These are phyloP conservation scores for Williopsis jadinii DNA, from an alignment of 1,139 yeast species.

Conservation along the genomic window DNA sequence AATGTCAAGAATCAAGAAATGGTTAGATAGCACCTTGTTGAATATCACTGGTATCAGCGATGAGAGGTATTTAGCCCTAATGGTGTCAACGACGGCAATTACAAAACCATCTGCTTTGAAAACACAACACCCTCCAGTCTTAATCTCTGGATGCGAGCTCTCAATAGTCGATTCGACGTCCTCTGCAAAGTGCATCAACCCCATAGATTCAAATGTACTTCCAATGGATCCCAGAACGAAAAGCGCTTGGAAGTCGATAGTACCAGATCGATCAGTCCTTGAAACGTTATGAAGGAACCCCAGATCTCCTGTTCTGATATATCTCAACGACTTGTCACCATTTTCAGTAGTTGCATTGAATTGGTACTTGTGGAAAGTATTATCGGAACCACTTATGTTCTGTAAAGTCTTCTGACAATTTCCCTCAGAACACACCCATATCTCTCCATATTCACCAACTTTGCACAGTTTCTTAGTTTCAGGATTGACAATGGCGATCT, in stretches of 20 bases:
- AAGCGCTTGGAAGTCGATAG: constrained; percentile 65
- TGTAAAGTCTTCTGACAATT: constrained; percentile 24
- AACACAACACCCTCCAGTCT: constrained; percentile 57
- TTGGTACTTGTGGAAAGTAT: constrained; percentile 17
- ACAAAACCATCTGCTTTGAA: constrained; percentile 81
- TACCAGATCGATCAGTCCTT: constrained; percentile 35
- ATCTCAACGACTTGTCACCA: constrained; percentile 57
- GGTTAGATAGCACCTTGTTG: constrained; percentile 70
- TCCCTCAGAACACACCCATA: constrained; percentile 92
- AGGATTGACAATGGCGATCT: constrained; percentile 91
- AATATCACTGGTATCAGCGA: constrained; percentile 80
- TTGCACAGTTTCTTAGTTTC: constrained; percentile 74
- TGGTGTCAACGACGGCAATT: constrained; percentile 71
- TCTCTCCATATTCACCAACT: constrained; percentile 95
- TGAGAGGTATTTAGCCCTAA: constrained; percentile 44
- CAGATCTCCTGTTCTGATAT: constrained; percentile 86
- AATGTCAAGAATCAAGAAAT: constrained; percentile 79
- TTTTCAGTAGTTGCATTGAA: constrained; percentile 32
- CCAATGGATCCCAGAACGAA: constrained; percentile 82
- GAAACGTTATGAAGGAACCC: constrained; percentile 82
- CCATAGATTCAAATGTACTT: constrained; percentile 87
- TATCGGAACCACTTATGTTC: constrained; percentile 1
- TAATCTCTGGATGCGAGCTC: constrained; percentile 52
- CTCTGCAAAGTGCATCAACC: constrained; percentile 82
- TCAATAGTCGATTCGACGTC: constrained; percentile 80